A percentile compares a stretch with the other conserved stretches of the same genome.
phyloP scores from a whole-genome alignment of 345 rosid species.

The Camelina sativa region DNA sequence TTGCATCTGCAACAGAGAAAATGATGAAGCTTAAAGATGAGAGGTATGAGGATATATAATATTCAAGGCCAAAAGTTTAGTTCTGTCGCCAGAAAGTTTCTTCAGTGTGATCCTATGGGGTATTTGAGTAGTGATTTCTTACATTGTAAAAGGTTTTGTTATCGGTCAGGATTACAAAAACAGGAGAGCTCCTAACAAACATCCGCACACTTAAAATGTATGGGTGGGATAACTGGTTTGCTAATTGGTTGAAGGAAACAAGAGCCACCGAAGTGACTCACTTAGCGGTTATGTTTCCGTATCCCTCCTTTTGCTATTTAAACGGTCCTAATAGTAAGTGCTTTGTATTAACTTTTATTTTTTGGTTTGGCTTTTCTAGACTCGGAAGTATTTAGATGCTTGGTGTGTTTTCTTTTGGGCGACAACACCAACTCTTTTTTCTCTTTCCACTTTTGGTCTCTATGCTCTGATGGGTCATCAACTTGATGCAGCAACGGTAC shows the following conservation, averaged over 20 bases:
- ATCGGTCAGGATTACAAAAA: conserved; percentile 75
- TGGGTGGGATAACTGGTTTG: conserved; percentile 84
- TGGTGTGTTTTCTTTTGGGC: conserved; percentile 99
- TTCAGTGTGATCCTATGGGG: not conserved
- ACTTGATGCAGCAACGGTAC: conserved; percentile 94
- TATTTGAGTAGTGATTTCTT: conserved; percentile 13
- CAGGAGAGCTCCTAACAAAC: conserved; percentile 84
- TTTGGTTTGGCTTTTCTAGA: conserved; percentile 51
- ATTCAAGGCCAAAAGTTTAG: not conserved
- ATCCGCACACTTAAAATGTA: conserved; percentile 89
- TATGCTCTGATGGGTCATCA: conserved; percentile 86
- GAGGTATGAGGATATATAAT: conserved; percentile 52
- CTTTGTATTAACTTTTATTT: conserved; percentile 4
- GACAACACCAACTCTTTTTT: conserved; percentile 92
- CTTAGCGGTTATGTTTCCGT: conserved; percentile 62
- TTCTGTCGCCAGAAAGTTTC: not conserved
- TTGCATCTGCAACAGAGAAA: conserved; percentile 86
- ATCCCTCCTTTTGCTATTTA: conserved; percentile 11
- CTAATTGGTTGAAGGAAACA: conserved; percentile 75
- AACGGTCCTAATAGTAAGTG: not conserved
- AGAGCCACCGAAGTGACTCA: conserved; percentile 83
- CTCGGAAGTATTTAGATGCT: conserved; percentile 93
- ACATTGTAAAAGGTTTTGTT: conserved; percentile 3
- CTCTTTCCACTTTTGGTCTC: conserved; percentile 85
- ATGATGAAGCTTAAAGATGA: conserved; percentile 99